Base-by-base conservation (phyloP, 2,329 filamentous ascomycete species). In the Aspergillus ibericus region DNA sequence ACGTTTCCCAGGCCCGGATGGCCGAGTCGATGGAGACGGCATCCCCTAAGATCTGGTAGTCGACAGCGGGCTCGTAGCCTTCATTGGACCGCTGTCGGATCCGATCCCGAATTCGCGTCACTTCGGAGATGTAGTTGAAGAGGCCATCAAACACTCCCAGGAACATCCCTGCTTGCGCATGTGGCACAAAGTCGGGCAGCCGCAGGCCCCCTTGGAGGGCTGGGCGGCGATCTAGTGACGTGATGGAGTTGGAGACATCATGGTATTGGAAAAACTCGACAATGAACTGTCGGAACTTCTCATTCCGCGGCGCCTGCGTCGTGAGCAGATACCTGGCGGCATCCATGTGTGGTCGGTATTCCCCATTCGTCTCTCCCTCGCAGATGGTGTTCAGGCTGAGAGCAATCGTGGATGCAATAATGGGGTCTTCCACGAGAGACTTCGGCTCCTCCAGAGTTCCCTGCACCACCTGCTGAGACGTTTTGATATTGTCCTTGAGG, bases 201-300 rank as follows among this genome's bases (percentile, higher is more conserved):
- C 77, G 77, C 68, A 85, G 80, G 53, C 83, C 80, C 25, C 80
- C 79, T 61, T 80, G 78, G 66, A 83, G 79, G n/a, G 83, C 74
- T 5, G 81, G 80, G 12, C 80, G 79, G 50, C 82, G 79, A 58
- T 83, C 80, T 22, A 85, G 69, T 3, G 80, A 82, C 6, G 85
- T 86, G 53, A 87, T 78, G 15, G 83, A 80, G 62, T 82, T 84
- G 18, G 81, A 83, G 42, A 86, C 81, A 68, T 85, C 84, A 72
- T 95, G 91, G 68, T 95, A 96, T 71, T 92, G 89, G 74, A 96
- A 93, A 76, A 96, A 93, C 71, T 88, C 86, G 60, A 86, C 80
- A 58, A 88, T 84, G 65, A 88, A 87, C 52, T 90, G 88, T 62
- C 88, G 87, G 69, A 95, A 92, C 20, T 86, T 84, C 18, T 86